Evolutionary conservation across 106 monocot genomes (phyloP).

Genomic region (Platanthera guangdongensis): DNA sequence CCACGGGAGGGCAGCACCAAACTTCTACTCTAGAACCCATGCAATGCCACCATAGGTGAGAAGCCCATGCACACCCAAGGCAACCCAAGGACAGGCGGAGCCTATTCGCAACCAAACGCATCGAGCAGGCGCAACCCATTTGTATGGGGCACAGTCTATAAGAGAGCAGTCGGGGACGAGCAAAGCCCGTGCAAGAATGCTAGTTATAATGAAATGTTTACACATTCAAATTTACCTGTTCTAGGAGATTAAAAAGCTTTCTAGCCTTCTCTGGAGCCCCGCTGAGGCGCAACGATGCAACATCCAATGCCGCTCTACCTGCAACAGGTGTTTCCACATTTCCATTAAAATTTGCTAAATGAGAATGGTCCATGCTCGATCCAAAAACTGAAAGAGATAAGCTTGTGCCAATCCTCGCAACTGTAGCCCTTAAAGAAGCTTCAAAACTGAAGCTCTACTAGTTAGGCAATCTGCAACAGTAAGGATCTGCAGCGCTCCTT

Average conservation of each 20-base stretch:
- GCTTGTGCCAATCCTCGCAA: constrained; percentile 80
- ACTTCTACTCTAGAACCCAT: too few species aligned
- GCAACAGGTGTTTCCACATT: constrained; percentile 29
- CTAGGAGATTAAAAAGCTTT: constrained; percentile 87
- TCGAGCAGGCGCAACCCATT: too few species aligned
- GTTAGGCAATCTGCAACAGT: constrained; percentile 94
- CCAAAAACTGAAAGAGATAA: constrained; percentile 58
- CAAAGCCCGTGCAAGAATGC: too few species aligned
- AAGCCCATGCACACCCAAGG: too few species aligned
- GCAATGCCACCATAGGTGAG: too few species aligned
- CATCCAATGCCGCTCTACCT: constrained; percentile 64
- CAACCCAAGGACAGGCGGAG: too few species aligned
- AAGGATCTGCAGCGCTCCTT: constrained; percentile 95
- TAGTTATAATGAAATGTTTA: neutral
- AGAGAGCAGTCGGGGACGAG: too few species aligned
- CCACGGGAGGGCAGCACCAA: too few species aligned
- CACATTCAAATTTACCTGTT: constrained; percentile 51
- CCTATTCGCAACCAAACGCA: too few species aligned
- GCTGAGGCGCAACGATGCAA: constrained; percentile 64
- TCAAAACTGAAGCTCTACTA: constrained; percentile 85
- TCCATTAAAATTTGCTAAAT: constrained; percentile 17
- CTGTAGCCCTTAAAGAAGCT: constrained; percentile 87
- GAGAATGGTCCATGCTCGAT: constrained; percentile 40
- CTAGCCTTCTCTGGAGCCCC: constrained; percentile 75
- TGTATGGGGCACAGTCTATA: too few species aligned